Conservation (phyloP, 257 asterid species). For the Verbena officinalis region DNA sequence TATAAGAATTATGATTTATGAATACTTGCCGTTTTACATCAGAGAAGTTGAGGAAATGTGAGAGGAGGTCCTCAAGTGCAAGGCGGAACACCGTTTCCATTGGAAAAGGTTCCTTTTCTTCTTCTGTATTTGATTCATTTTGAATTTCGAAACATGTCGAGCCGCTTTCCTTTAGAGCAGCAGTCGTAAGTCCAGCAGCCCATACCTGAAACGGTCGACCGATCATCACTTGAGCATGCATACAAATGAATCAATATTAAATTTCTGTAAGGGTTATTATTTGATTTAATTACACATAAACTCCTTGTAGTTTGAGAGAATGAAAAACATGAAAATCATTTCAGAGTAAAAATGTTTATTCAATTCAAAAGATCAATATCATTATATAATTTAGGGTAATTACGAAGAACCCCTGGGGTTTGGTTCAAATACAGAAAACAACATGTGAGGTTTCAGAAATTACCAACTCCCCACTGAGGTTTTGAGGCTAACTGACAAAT, state of each 20-base stretch:
- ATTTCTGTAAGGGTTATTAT: no score
- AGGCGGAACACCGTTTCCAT: constrained; percentile 56
- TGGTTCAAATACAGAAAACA: no score
- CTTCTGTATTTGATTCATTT: constrained; percentile 37
- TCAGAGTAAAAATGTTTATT: no score
- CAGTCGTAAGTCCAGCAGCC: constrained; percentile 96
- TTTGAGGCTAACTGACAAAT: no score
- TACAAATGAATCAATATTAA: constrained; percentile 13
- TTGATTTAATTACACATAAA: no score
- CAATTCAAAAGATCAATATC: no score
- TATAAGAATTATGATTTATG: constrained; percentile 9
- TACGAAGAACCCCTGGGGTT: no score
- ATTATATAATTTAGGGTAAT: no score
- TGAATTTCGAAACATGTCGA: constrained; percentile 43
- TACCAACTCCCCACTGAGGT: no score
- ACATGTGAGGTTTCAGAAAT: no score
- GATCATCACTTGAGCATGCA: constrained; percentile 9
- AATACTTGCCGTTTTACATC: constrained; percentile 57
- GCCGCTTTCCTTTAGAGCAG: constrained; percentile 71
- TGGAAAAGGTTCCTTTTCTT: constrained; percentile 40
- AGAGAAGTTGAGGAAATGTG: constrained; percentile 59
- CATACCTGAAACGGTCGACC: constrained; percentile 59
- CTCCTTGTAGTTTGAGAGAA: no score
- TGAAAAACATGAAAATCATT: no score
- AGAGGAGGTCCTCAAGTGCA: constrained; percentile 73